Conservation (phyloP, 2,329 filamentous ascomycete species). For the Fusarium caatingaense region DNA sequence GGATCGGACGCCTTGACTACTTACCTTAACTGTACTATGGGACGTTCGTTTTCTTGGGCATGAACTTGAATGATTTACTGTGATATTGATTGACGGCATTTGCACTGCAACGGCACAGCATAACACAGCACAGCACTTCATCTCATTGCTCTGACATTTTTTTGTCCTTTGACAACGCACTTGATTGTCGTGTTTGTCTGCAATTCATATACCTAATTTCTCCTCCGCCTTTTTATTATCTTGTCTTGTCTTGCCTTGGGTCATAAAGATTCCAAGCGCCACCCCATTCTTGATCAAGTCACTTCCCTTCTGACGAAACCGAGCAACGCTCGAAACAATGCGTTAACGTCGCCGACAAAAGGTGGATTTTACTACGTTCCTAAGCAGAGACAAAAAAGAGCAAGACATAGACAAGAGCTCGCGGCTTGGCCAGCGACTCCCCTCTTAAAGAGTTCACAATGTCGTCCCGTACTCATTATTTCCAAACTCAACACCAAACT, state of each 20-base stretch:
- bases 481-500: slow-evolving; percentile 38
- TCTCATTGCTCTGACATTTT: slow-evolving; percentile 11
- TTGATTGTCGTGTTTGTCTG: slow-evolving; percentile 30
- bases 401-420: slow-evolving; percentile 29
- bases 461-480: slow-evolving; percentile 67
- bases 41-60: slow-evolving; percentile 34
- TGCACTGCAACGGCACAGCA: slow-evolving; percentile 10
- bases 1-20: slow-evolving; percentile 1
- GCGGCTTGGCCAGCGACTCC: slow-evolving; percentile 38
- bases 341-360: slow-evolving; percentile 45
- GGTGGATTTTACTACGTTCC: slow-evolving; percentile 36
- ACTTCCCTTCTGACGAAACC: slow-evolving; percentile 28
- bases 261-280: slow-evolving; percentile 26
- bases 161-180: slow-evolving; percentile 14
- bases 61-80: slow-evolving; percentile 33
- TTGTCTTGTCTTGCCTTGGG: slow-evolving; percentile 40
- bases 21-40: slow-evolving; percentile 21
- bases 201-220: neutral
- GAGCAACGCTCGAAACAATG: slow-evolving; percentile 49
- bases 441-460: slow-evolving; percentile 52
- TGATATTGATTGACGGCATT: slow-evolving; percentile 43
- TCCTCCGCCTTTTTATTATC: slow-evolving; percentile 2
- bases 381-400: slow-evolving; percentile 22
- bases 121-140: neutral
- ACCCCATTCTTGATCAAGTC: slow-evolving; percentile 31